A percentile compares a stretch with the other conserved stretches of the same genome.
These are phyloP conservation scores for Arabis alpina DNA, from an alignment of 345 rosid genomes.

Conservation along the genomic window DNA sequence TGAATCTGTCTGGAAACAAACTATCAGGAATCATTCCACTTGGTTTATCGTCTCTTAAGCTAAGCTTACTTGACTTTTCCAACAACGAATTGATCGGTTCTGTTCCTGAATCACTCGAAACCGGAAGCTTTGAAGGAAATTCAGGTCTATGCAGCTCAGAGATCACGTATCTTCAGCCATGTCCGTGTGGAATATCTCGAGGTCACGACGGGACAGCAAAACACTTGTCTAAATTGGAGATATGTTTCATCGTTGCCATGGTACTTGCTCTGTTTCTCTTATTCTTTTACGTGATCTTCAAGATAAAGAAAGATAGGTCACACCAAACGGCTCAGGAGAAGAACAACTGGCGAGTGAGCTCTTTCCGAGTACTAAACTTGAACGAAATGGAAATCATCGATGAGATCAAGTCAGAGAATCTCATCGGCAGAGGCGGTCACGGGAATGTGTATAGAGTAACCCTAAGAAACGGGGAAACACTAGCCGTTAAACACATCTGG, in stretches of 20 bases:
- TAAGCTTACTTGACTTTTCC: constrained; percentile 83
- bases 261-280: constrained; percentile 46
- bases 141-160: constrained; percentile 63
- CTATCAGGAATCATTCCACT: constrained; percentile 75
- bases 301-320: constrained; percentile 41
- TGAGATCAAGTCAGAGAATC: constrained; percentile 62
- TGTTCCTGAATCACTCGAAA: constrained; percentile 57
- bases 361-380: constrained; percentile 60
- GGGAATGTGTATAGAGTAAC: constrained; percentile 83
- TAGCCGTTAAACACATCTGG: constrained; percentile 89
- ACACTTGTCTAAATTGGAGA: constrained; percentile 44
- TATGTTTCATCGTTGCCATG: constrained; percentile 49
- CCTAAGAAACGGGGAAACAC: constrained; percentile 56
- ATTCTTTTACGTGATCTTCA: constrained; percentile 44
- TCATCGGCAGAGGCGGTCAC: constrained; percentile 87
- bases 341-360: constrained; percentile 69
- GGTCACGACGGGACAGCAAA: constrained; percentile 30
- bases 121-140: constrained; percentile 65
- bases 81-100: constrained; percentile 65
- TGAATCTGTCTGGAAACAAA: constrained; percentile 71
- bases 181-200: constrained; percentile 42
- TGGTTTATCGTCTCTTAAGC: constrained; percentile 51
- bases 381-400: constrained; percentile 67
- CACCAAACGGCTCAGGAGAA: constrained; percentile 44
- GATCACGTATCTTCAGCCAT: constrained; percentile 47